phyloP scores from a whole-genome alignment of 768 basidiomycete species.

The Mycena galericulata region DNA sequence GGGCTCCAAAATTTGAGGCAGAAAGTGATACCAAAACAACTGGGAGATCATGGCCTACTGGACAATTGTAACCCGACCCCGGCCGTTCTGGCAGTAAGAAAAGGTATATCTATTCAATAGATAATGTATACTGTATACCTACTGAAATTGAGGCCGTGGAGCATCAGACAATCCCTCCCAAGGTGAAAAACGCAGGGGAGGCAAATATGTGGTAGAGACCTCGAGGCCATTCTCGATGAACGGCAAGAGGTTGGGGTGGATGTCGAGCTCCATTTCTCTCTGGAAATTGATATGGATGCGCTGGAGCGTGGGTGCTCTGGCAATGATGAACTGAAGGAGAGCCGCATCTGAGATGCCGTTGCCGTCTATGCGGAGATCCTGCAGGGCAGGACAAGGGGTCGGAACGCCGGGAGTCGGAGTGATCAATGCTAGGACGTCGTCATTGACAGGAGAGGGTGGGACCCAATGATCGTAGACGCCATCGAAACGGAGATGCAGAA shows the following conservation, averaged over 20 bases:
- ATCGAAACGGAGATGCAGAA: not conserved
- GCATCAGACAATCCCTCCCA: not conserved
- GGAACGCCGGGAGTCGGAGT: not conserved
- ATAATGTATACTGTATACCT: too few species aligned
- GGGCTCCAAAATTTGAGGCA: too few species aligned
- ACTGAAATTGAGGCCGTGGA: not conserved
- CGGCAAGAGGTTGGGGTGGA: not conserved
- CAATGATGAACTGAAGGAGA: not conserved
- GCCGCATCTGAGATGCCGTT: not conserved
- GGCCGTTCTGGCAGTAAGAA: too few species aligned
- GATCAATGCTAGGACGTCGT: not conserved
- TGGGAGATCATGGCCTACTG: too few species aligned
- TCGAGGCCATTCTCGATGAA: slow-evolving; percentile 3
- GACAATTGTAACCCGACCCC: too few species aligned
- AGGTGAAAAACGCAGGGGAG: not conserved
- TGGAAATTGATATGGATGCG: not conserved
- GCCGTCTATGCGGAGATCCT: not conserved
- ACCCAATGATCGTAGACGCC: not conserved
- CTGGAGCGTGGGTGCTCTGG: not conserved
- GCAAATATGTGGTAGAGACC: not conserved
- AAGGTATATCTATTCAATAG: too few species aligned
- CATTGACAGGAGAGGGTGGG: not conserved
- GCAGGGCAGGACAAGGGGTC: not conserved
- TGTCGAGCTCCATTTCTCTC: not conserved
- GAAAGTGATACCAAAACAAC: too few species aligned